Evolutionary conservation across 495 filamentous ascomycete species (phyloP), one percentile per base, ranked within the genome.

Genomic region (Parmelia sp.): DNA sequence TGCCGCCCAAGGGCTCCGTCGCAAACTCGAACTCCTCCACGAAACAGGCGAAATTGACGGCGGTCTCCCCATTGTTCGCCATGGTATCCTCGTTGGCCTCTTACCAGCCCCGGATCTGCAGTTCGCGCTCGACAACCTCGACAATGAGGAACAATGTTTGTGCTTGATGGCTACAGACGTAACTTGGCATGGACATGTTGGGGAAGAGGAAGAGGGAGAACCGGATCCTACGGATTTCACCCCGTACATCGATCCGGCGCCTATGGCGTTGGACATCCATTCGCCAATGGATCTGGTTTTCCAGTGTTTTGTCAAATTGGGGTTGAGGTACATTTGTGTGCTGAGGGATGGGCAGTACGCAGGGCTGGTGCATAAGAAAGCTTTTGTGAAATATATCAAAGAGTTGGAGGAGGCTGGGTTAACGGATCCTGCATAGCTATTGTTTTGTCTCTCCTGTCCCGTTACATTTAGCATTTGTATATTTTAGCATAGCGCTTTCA

Each of bases 271-370:
- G 31, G 94, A 97, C 71, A 87, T 95, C 36, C 84, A 88, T 70
- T 92, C 88, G 2, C 91, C 94, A 3, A 94, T 98, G 81, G 93
- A 98, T 73, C 73, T 97, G 59, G 94, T 96, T 45, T 97, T 96
- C 68, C 93, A 98, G 72, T 96, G 91, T 69, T 98, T 97, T 76
- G 90, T 90, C 51, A 98, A 98, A 74, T 77, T 98, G 23, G 94
- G 94, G 1, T 73, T 98, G 65, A 80, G 94, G 62, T 97, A 97
- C 74, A 86, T 98, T 51, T 97, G 94, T 75, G 92, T 96, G 25
- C 74, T 96, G 31, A 82, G 79, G 45, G 85, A 96, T 70, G 94
- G 94, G 27, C 82, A 85, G 42, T 97, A 90, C 76, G 90, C 90
- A 3, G 94, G 94, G 61, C 81, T 98, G 78, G 90, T 96, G 31